These are phyloP conservation scores for Sugiyamaella valdiviana DNA, from an alignment of 805 yeast genomes.

Conservation along the genomic window DNA sequence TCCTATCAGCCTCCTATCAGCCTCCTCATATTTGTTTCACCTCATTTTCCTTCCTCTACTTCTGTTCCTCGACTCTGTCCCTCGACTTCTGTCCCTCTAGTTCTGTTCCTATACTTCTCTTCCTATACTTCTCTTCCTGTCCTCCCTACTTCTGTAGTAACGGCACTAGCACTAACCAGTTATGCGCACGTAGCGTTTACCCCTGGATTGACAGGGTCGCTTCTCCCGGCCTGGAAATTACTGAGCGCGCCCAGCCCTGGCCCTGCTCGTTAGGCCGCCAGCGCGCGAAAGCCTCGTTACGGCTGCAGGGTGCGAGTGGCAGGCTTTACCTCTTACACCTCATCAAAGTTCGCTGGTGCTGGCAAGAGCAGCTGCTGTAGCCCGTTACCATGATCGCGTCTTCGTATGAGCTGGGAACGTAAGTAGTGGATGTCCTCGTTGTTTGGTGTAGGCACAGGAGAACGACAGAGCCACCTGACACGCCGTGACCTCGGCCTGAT, in stretches of 20 bases:
- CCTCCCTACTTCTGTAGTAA: no score
- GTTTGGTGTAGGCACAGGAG: neutral
- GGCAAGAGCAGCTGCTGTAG: neutral
- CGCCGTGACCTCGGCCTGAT: neutral
- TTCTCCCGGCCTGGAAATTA: neutral
- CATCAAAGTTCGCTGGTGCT: conserved; percentile 5
- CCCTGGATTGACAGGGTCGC: neutral
- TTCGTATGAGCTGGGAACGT: conserved; percentile 51
- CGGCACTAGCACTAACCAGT: no score
- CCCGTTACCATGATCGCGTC: conserved; percentile 31
- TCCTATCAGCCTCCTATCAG: no score
- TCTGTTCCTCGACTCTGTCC: no score
- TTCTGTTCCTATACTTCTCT: no score
- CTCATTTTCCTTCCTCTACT: no score
- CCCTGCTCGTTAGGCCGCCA: neutral
- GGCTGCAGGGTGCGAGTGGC: neutral
- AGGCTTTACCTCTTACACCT: conserved; percentile 4
- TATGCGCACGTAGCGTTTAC: neutral
- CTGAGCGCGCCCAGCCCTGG: neutral
- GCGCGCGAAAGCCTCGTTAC: neutral
- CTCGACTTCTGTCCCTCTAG: no score
- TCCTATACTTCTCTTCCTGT: neutral
- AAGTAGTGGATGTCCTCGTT: conserved; percentile 23
- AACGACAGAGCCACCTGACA: no score
- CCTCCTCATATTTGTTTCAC: no score